Base-by-base conservation (phyloP, 1,139 yeast species). In the Suhomyces anneliseae region DNA sequence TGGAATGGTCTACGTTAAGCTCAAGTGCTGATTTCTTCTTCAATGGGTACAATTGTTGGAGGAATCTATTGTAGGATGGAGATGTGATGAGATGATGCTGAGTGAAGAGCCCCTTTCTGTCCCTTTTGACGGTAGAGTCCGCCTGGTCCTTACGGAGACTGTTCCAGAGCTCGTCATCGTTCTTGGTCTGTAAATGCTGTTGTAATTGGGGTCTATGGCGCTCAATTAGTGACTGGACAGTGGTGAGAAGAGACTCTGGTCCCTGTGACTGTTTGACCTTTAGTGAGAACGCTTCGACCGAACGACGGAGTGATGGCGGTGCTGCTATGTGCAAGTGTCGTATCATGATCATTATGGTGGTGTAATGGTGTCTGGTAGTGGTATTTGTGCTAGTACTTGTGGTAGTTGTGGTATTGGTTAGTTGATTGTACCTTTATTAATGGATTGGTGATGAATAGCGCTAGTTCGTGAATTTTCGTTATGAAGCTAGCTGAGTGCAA, bases 41-140 rank as follows among this genome's bases (percentile, higher is more conserved):
- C 19, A 54, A 34, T 0, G 79, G 78, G 50, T 75, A 76, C 32
- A 77, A 52, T n/a, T 59, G 58, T 39, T 63, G 56, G 11, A 74
- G 46, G 44, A 77, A 74, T 14, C 53, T 54, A 45, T 54, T 50
- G 38, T 43, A 38, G 15, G 33, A 38, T 4, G 39, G 8, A 10
- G 34, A 26, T 4, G 9, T 29, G 32, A 19, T 19, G 24, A 19
- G 24, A 6, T 19, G 24, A 19, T 19, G 24, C 24, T 19, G 24
- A 3, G 24, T 19, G 6, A 19, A 19, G 24, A 19, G 24, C 4
- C 24, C 24, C 24, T 19, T 19, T 19, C 24, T 19, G 5, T 29
- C 32, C 32, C n/a, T 9, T 4, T 5, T 29, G 1, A 29, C 32
- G 1, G 9, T 11, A 7, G 32, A 5, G 7, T 29, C 32, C 3